Evolutionary conservation across 129 eudicot species (phyloP).

Genomic region (Lactuca sativa): DNA sequence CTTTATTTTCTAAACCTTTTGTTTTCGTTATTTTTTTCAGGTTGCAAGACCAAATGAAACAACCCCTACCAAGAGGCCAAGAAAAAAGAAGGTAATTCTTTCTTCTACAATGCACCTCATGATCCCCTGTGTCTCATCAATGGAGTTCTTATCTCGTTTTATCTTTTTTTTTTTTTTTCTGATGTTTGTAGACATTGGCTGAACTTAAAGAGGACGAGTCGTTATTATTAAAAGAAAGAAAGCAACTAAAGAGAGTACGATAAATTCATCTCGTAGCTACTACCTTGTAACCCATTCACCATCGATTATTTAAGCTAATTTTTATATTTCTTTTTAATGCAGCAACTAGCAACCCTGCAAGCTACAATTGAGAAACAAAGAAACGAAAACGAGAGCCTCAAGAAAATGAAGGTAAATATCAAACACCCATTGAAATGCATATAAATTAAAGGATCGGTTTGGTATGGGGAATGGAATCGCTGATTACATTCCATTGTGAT

Average conservation of each 20-base stretch:
- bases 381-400: constrained; percentile 35
- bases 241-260: constrained; percentile 41
- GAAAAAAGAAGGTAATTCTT: constrained; percentile 48
- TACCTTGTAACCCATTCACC: not conserved
- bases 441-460: not conserved
- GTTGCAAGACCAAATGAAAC: constrained; percentile 31
- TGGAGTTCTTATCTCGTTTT: not conserved
- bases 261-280: not conserved
- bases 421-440: not conserved
- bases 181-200: constrained; percentile 34
- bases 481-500: constrained; percentile 4
- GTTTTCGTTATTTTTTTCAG: constrained; percentile 26
- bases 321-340: constrained; percentile 7
- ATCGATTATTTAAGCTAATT: not conserved
- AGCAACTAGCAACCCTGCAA: constrained; percentile 38
- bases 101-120: constrained; percentile 1
- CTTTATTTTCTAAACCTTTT: not conserved
- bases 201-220: constrained; percentile 43
- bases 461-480: not conserved
- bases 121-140: not conserved
- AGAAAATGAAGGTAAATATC: constrained; percentile 42
- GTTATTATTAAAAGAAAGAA: constrained; percentile 37
- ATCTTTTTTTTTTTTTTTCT: not conserved
- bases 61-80: constrained; percentile 46
- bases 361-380: constrained; percentile 26